Evolutionary conservation across 2,329 filamentous ascomycete species (phyloP), one percentile per base, ranked within the genome.

Genomic region (Dryadomyces sulphureus): DNA sequence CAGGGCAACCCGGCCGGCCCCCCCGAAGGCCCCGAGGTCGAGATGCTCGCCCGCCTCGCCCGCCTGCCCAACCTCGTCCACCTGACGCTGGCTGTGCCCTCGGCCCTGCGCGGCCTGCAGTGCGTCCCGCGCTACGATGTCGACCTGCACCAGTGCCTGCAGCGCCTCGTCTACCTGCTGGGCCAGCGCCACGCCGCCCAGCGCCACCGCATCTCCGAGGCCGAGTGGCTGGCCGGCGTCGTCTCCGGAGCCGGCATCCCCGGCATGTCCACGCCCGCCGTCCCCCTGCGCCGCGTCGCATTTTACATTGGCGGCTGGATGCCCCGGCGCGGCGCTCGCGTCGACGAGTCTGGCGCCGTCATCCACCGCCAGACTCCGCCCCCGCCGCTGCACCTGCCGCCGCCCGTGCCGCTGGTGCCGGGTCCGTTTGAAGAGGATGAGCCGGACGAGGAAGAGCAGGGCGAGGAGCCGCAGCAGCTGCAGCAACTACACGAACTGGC

Each of bases 31-130:
- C n/a, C 17, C 17, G 44, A 48, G 25, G 19, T 56, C 60, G 6
- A 54, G 8, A 69, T 70, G 49, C 56, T 72, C 6, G 49, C 52
- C 5, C 59, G 61, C 4, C 50, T 68, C 1, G 62, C 62, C 52
- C 50, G 48, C 3, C 70, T 72, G 45, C 60, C 58, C 4, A 53
- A 53, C 7, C 59, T 72, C 14, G 55, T 62, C 35, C 62, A 59
- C 0, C 56, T 73, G 19, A 64, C 59, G 0, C 50, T 73, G 14
- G 66, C 72, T 48, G 63, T 68, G 12, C 69, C 64, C 54, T 46
- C 48, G 16, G 27, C 19, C 14, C 24, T 46, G 16, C 41, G 36
- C 14, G 32, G 27, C 6, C 35, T 49, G 17, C 14, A 30, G 16
- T 44, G 30, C 17, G 44, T 49, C 1, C 44, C 48, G 12, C 44